These are phyloP conservation scores for Aureobasidium sp. DNA, from an alignment of 2,329 filamentous ascomycete genomes.

Conservation along the genomic window DNA sequence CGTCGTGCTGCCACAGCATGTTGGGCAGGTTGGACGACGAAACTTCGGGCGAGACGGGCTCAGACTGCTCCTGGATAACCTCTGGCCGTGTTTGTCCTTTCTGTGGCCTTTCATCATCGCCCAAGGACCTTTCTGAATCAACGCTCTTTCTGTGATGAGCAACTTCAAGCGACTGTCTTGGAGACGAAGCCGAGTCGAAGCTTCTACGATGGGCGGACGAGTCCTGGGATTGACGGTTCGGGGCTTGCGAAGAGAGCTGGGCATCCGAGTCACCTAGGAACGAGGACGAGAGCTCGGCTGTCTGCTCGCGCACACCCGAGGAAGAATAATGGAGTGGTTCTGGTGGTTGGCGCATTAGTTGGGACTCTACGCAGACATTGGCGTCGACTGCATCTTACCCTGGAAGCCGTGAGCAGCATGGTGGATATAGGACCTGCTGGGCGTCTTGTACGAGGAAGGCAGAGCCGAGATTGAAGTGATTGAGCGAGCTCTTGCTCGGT, in stretches of 20 bases:
- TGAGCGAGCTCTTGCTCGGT: slow-evolving; percentile 14
- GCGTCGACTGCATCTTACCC: neutral
- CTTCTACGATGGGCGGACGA: neutral
- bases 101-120: slow-evolving; percentile 6
- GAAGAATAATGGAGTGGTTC: slow-evolving; percentile 35
- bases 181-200: slow-evolving; percentile 8
- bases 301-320: slow-evolving; percentile 29
- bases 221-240: slow-evolving; percentile 4
- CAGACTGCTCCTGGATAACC: slow-evolving; percentile 26
- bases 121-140: slow-evolving; percentile 3
- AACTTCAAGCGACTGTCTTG: slow-evolving; percentile 17
- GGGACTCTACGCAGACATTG: neutral
- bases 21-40: slow-evolving; percentile 7
- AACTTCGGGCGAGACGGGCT: slow-evolving; percentile 24
- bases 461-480: slow-evolving; percentile 16
- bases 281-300: slow-evolving; percentile 29
- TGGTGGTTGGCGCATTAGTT: slow-evolving; percentile 25
- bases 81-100: slow-evolving; percentile 15
- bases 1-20: neutral
- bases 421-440: slow-evolving; percentile 28
- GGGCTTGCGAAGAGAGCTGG: slow-evolving; percentile 8
- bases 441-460: slow-evolving; percentile 24
- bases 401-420: slow-evolving; percentile 19
- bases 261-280: slow-evolving; percentile 28
- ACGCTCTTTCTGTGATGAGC: slow-evolving; percentile 5